Conservation (phyloP, 257 asterid species). For the Apocynum venetum region DNA sequence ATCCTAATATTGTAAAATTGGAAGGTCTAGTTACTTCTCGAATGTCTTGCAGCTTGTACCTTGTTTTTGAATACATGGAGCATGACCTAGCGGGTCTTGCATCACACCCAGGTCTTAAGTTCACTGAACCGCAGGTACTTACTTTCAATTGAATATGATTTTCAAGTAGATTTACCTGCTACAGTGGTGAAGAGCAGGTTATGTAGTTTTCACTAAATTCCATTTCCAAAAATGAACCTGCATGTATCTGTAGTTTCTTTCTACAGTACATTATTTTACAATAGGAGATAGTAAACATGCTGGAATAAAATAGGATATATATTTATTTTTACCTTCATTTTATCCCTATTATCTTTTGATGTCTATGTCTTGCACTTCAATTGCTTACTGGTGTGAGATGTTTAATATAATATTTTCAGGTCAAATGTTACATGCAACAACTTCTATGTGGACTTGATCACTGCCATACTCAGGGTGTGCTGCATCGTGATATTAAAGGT, state of each 20-base stretch:
- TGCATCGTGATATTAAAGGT: slow-evolving; percentile 95
- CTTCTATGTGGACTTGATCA: slow-evolving; percentile 83
- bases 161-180: not conserved
- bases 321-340: not conserved
- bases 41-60: slow-evolving; percentile 94
- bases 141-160: not conserved
- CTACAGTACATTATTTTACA: not conserved
- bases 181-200: not conserved
- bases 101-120: slow-evolving; percentile 77
- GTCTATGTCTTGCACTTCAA: not conserved
- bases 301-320: not conserved
- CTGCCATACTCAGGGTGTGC: slow-evolving; percentile 76
- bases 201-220: not conserved
- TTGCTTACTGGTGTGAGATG: slow-evolving; percentile 11
- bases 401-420: slow-evolving; percentile 40
- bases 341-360: not conserved
- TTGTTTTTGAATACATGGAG: slow-evolving; percentile 95
- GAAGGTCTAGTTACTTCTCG: slow-evolving; percentile 95
- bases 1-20: slow-evolving; percentile 81
- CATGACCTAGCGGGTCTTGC: slow-evolving; percentile 94
- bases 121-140: slow-evolving; percentile 85
- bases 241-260: not conserved
- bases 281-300: not conserved
- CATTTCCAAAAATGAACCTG: not conserved
- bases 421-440: slow-evolving; percentile 89